A percentile compares a stretch with the other conserved stretches of the same genome.
Conservation (phyloP, 371 early-diverging fungal genomes). For the Mortierella sp. region DNA sequence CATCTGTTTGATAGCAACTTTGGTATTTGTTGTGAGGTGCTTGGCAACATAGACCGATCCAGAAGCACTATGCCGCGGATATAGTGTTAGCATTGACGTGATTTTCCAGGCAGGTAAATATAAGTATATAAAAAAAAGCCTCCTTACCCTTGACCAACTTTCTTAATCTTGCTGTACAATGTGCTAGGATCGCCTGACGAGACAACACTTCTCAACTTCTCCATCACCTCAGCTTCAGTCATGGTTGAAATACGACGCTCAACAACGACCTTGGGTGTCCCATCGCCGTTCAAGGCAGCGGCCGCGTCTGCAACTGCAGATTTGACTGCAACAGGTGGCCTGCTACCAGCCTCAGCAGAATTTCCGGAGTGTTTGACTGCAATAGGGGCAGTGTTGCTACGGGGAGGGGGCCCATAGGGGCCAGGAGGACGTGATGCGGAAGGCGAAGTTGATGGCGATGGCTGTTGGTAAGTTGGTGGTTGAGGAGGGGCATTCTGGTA, state of each 20-base stretch:
- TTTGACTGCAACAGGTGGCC: constrained; percentile 21
- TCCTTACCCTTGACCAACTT: constrained; percentile 95
- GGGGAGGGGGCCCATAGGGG: constrained; percentile 39
- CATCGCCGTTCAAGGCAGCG: constrained; percentile 51
- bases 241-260: constrained; percentile 85
- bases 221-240: constrained; percentile 94
- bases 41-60: constrained; percentile 95
- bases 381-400: constrained; percentile 46
- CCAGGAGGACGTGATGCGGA: constrained; percentile 35
- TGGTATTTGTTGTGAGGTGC: constrained; percentile 69
- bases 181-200: constrained; percentile 88
- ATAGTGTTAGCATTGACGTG: not conserved
- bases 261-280: constrained; percentile 62
- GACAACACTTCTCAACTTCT: constrained; percentile 84
- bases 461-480: constrained; percentile 27
- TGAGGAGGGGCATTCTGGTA: constrained; percentile 23
- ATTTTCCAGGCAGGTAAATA: too few species aligned
- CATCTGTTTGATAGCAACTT: constrained; percentile 98
- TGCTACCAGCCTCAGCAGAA: constrained; percentile 10
- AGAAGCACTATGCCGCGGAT: constrained; percentile 77
- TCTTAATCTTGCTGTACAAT: constrained; percentile 90
- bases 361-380: constrained; percentile 27
- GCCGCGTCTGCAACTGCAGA: constrained; percentile 44
- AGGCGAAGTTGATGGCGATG: constrained; percentile 41
- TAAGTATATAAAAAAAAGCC: not conserved